A percentile compares a stretch with the other conserved stretches of the same genome.
phyloP scores from a whole-genome alignment of 1,284 basidiomycete genomes.

The Puccinia coronata region DNA sequence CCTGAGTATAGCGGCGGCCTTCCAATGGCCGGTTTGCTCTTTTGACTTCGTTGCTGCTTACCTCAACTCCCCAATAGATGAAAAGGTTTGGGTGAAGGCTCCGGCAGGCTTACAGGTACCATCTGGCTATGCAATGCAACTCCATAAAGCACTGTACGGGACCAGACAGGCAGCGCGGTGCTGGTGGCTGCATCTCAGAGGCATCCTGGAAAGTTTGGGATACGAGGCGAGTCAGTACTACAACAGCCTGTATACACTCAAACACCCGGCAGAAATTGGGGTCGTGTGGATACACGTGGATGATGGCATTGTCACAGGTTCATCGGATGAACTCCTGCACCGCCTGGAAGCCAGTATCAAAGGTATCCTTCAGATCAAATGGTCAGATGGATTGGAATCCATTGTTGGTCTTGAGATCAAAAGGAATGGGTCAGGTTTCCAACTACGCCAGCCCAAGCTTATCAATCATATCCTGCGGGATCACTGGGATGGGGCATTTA shows the following conservation, averaged over 20 bases:
- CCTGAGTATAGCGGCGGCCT: not conserved
- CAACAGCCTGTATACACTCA: not conserved
- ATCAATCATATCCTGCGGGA: not conserved
- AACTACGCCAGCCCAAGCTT: not conserved
- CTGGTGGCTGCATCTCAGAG: not conserved
- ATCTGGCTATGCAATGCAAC: no score
- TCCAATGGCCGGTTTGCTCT: not conserved
- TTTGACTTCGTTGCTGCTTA: constrained; percentile 2
- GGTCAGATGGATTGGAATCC: not conserved
- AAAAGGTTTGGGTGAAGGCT: no score
- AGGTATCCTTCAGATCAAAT: not conserved
- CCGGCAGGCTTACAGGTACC: no score
- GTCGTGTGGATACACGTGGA: constrained; percentile 11
- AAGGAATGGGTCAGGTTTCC: not conserved
- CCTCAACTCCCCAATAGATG: no score
- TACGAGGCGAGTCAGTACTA: not conserved
- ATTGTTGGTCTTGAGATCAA: not conserved
- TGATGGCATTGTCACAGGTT: not conserved
- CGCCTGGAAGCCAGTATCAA: not conserved
- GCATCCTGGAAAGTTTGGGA: not conserved
- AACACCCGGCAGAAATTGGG: not conserved
- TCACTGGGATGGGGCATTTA: not conserved
- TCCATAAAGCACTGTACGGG: constrained; percentile 6
- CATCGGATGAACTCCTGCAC: not conserved
- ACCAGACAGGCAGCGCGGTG: constrained; percentile 4